phyloP scores from a whole-genome alignment of 139 green algal genomes.

The Chlamydomonas sphaeroides region DNA sequence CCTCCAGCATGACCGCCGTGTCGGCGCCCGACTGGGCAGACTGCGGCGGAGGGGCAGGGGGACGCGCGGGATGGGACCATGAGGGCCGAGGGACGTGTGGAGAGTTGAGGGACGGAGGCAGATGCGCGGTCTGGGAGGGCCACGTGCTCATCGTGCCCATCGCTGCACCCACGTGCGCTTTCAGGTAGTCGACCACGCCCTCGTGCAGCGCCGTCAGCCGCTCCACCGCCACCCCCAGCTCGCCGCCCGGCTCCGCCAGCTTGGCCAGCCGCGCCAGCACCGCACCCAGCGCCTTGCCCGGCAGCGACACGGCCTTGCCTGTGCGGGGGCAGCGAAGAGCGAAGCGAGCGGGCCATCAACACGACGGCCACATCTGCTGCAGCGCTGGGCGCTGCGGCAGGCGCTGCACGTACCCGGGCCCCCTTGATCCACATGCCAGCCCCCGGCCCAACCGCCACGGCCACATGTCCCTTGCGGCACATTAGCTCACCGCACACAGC shows the following conservation, averaged over 20 bases:
- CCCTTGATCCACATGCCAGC: too few species aligned
- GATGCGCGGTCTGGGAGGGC: too few species aligned
- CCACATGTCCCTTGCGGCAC: too few species aligned
- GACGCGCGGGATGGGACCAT: background rate
- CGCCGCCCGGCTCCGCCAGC: conserved; percentile 18
- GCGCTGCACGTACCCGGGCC: too few species aligned
- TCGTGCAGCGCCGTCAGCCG: conserved; percentile 52
- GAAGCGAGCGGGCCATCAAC: too few species aligned
- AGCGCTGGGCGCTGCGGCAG: too few species aligned
- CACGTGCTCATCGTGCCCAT: background rate
- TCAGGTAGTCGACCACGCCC: conserved; percentile 54
- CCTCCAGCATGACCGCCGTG: conserved; percentile 16
- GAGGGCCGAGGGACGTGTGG: background rate
- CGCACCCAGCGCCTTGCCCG: conserved; percentile 65
- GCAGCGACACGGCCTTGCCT: conserved; percentile 61
- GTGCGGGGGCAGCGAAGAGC: background rate
- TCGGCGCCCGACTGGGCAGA: background rate
- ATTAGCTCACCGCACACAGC: too few species aligned
- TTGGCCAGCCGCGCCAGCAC: conserved; percentile 51
- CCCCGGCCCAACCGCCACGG: too few species aligned
- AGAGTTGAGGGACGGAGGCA: background rate
- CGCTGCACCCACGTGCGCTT: conserved; percentile 1
- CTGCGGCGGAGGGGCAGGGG: background rate
- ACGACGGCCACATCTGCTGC: too few species aligned
- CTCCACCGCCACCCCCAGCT: background rate